Conservation (phyloP, 73 alveolate genomes). For the Blepharisma japonicum region DNA sequence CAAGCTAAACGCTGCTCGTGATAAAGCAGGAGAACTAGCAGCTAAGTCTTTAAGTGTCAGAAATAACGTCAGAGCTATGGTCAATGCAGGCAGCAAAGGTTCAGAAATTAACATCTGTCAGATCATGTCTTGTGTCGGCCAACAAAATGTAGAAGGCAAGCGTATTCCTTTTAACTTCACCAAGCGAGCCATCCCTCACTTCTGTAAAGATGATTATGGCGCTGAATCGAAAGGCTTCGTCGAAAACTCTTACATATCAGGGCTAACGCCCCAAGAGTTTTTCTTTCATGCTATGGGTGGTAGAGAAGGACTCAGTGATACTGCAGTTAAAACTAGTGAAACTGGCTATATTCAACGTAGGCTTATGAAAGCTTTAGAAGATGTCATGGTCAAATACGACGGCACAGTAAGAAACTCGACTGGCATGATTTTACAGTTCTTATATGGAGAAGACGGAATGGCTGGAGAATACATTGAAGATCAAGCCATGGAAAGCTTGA, state of each 20-base stretch:
- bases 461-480: slow-evolving; percentile 96
- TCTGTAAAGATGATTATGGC: slow-evolving; percentile 98
- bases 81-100: slow-evolving; percentile 97
- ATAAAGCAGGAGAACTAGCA: slow-evolving; percentile 90
- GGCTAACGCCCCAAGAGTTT: slow-evolving; percentile 96
- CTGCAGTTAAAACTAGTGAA: slow-evolving; percentile 99
- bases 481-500: slow-evolving; percentile 67
- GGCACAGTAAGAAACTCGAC: slow-evolving; percentile 98
- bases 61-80: slow-evolving; percentile 97
- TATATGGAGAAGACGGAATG: slow-evolving; percentile 99
- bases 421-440: slow-evolving; percentile 94
- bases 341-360: slow-evolving; percentile 99
- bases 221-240: slow-evolving; percentile 99
- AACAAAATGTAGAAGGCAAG: slow-evolving; percentile 99
- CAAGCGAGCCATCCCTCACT: slow-evolving; percentile 98
- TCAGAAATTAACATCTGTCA: slow-evolving; percentile 87
- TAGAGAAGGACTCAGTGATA: slow-evolving; percentile 99
- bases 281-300: slow-evolving; percentile 99
- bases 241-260: slow-evolving; percentile 92
- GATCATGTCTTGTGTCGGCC: slow-evolving; percentile 99
- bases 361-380: slow-evolving; percentile 98
- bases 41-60: slow-evolving; percentile 70
- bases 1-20: slow-evolving; percentile 91
- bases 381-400: slow-evolving; percentile 98
- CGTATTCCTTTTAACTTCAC: slow-evolving; percentile 97